Evolutionary conservation across 2,329 filamentous ascomycete genomes (phyloP).

Genomic region (Truncatella angustata): DNA sequence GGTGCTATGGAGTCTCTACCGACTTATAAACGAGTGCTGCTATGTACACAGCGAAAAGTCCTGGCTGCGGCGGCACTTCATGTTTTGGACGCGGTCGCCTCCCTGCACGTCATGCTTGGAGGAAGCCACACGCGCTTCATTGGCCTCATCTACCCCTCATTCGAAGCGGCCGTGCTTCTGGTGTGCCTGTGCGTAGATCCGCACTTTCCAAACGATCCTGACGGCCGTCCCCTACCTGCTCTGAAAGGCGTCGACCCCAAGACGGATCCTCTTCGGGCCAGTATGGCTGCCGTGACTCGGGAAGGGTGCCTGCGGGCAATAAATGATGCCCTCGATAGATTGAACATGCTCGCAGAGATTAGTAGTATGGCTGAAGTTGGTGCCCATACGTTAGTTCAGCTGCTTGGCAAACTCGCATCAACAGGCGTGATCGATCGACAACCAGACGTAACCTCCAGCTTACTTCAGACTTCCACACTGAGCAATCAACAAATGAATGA

Average conservation of each 20-base stretch:
- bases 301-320: neutral
- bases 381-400: neutral
- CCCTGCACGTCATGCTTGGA: slow-evolving; percentile 15
- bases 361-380: neutral
- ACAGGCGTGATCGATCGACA: neutral
- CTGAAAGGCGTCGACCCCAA: neutral
- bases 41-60: slow-evolving; percentile 9
- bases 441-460: neutral
- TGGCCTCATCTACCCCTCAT: slow-evolving; percentile 13
- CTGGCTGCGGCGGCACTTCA: slow-evolving; percentile 14
- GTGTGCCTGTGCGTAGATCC: slow-evolving; percentile 6
- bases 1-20: slow-evolving; percentile 5
- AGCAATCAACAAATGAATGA: neutral
- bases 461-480: neutral
- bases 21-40: slow-evolving; percentile 12
- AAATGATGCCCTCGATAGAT: neutral
- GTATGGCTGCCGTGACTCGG: neutral
- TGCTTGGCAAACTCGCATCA: neutral
- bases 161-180: slow-evolving; percentile 15
- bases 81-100: slow-evolving; percentile 6
- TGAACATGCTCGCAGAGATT: neutral
- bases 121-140: slow-evolving; percentile 9
- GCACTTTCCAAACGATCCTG: neutral
- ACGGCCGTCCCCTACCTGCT: neutral
- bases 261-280: neutral